Percentiles rank a stretch among this genome's conserved stretches.
These are phyloP conservation scores for Viola pubescens DNA, from an alignment of 441 rosid genomes.

Conservation along the genomic window DNA sequence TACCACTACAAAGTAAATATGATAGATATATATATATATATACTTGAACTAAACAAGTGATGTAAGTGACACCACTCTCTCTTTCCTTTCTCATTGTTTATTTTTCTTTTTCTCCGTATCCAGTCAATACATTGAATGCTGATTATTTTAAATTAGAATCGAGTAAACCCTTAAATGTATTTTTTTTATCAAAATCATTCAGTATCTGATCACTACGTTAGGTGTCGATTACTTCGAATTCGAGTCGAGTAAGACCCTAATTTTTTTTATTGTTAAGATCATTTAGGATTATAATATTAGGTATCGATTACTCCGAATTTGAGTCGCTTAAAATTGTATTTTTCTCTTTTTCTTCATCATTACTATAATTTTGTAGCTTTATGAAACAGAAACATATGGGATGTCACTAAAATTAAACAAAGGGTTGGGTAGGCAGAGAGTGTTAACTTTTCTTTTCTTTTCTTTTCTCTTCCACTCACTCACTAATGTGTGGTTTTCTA, in stretches of 20 bases:
- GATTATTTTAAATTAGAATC: no score
- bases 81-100: background rate
- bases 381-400: conserved; percentile 36
- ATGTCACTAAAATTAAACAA: conserved; percentile 29
- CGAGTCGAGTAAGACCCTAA: no score
- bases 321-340: conserved; percentile 8
- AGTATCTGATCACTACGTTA: no score
- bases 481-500: conserved; percentile 17
- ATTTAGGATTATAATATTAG: background rate
- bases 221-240: no score
- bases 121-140: no score
- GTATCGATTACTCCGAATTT: background rate
- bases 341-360: conserved; percentile 17
- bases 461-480: conserved; percentile 10
- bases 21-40: background rate
- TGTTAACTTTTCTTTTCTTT: background rate
- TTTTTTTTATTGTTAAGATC: no score
- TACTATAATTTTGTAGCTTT: conserved; percentile 25
- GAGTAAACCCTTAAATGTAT: no score
- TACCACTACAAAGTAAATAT: no score
- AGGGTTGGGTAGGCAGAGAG: background rate
- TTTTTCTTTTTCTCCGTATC: no score
- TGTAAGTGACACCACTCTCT: background rate
- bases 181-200: no score
- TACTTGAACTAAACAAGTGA: no score